Evolutionary conservation across 1,284 basidiomycete genomes (phyloP).

Genomic region (Puccinia novopanici): DNA sequence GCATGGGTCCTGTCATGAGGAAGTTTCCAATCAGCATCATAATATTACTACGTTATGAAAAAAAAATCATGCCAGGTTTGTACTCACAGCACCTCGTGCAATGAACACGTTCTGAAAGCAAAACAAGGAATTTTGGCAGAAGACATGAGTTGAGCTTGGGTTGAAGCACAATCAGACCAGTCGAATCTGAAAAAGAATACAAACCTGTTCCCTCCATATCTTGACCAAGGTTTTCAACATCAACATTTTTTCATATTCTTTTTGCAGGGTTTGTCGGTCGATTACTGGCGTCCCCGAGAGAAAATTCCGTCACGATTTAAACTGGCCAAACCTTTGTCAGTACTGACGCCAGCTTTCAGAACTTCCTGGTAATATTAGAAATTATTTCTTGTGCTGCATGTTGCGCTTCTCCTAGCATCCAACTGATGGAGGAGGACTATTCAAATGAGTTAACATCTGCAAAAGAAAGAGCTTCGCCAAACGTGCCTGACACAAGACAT

Average conservation of each 20-base stretch:
- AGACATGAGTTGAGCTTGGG: too few relatives aligned
- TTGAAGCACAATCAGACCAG: too few relatives aligned
- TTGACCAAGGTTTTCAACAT: conserved; percentile 48
- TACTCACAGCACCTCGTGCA: conserved; percentile 36
- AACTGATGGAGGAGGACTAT: conserved; percentile 42
- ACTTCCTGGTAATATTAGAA: conserved; percentile 45
- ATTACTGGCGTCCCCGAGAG: conserved; percentile 38
- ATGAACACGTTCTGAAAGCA: conserved; percentile 44
- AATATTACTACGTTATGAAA: background rate
- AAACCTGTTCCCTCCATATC: conserved; percentile 43
- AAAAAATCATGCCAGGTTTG: background rate
- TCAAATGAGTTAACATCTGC: background rate
- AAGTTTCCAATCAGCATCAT: background rate
- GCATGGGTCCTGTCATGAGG: conserved; percentile 33
- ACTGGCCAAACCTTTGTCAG: conserved; percentile 39
- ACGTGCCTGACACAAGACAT: background rate
- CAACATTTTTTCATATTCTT: conserved; percentile 46
- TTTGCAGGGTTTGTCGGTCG: conserved; percentile 33
- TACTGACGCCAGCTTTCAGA: conserved; percentile 33
- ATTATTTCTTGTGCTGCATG: conserved; percentile 41
- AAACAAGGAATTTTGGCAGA: background rate
- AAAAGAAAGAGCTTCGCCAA: conserved; percentile 1
- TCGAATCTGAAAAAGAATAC: background rate
- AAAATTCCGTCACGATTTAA: conserved; percentile 48
- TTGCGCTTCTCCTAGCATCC: conserved; percentile 48